Percentiles rank a stretch among this genome's conserved stretches.
These are phyloP conservation scores for Volvox africanus DNA, from an alignment of 139 green algal genomes.

Conservation along the genomic window DNA sequence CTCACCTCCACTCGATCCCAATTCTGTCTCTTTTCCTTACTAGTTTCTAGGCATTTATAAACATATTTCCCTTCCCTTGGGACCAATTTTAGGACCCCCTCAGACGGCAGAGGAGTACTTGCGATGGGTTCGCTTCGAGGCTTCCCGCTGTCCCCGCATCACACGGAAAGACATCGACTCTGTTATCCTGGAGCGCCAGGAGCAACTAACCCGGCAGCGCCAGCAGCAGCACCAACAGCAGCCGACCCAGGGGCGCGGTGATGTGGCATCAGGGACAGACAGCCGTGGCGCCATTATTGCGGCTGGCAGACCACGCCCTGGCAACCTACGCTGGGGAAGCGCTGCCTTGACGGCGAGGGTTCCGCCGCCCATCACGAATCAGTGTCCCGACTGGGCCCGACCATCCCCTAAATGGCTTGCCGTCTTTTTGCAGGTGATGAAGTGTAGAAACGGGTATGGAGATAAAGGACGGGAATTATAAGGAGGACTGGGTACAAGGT, in stretches of 20 bases:
- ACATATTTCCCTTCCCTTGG: no score
- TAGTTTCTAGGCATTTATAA: no score
- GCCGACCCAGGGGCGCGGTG: neutral
- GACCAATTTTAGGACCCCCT: conserved; percentile 4
- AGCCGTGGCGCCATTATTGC: neutral
- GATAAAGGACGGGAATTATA: no score
- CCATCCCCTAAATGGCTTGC: conserved; percentile 15
- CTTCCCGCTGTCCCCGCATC: conserved; percentile 59
- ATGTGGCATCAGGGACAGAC: neutral
- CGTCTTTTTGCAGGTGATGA: conserved; percentile 15
- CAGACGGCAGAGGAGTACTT: conserved; percentile 70
- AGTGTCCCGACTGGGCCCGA: conserved; percentile 24
- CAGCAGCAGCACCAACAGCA: neutral
- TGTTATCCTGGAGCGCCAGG: neutral
- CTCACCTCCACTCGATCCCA: neutral
- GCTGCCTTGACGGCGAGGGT: neutral
- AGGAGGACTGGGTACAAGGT: no score
- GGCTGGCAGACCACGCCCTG: neutral
- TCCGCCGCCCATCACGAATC: neutral
- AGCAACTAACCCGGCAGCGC: neutral
- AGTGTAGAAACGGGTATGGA: no score
- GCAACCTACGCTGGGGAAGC: neutral
- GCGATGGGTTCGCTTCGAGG: conserved; percentile 63
- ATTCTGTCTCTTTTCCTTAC: neutral
- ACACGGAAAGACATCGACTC: conserved; percentile 60